Percentiles rank a stretch among this genome's conserved stretches.
phyloP scores from a whole-genome alignment of 73 alveolate genomes.

The Paramecium biaurelia region DNA sequence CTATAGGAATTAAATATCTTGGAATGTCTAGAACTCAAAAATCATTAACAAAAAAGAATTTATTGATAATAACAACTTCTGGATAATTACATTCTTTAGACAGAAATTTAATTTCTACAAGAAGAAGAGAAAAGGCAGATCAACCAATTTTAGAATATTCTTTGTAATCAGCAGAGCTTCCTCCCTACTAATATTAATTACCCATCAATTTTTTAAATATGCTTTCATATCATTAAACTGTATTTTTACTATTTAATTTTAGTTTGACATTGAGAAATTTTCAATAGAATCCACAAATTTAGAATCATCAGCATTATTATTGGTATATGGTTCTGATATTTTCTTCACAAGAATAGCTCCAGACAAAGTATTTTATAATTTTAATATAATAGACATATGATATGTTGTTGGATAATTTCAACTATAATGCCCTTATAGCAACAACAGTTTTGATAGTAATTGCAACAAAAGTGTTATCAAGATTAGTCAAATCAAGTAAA shows the following conservation, averaged over 20 bases:
- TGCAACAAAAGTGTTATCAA: neutral
- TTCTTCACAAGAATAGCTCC: slow-evolving; percentile 44
- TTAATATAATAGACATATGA: slow-evolving; percentile 34
- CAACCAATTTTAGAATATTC: slow-evolving; percentile 9
- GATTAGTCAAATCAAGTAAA: neutral
- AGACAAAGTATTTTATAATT: slow-evolving; percentile 14
- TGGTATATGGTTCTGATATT: slow-evolving; percentile 48
- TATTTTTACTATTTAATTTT: neutral
- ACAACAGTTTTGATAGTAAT: neutral
- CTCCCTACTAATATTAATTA: slow-evolving; percentile 47
- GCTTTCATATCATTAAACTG: neutral
- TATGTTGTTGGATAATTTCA: slow-evolving; percentile 57
- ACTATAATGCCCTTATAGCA: neutral
- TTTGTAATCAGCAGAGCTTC: slow-evolving; percentile 41
- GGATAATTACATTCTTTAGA: slow-evolving; percentile 49
- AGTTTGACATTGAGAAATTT: neutral
- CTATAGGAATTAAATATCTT: slow-evolving; percentile 35
- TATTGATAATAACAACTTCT: slow-evolving; percentile 35
- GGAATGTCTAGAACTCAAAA: neutral
- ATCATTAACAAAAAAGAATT: slow-evolving; percentile 51
- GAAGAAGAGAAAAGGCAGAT: slow-evolving; percentile 40
- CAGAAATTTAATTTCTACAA: slow-evolving; percentile 50
- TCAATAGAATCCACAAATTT: slow-evolving; percentile 24
- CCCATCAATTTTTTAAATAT: slow-evolving; percentile 2
- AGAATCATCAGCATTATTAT: slow-evolving; percentile 49